phyloP scores from a whole-genome alignment of 228 moss, liverwort and hornwort genomes.

The Sphagnum fallax region DNA sequence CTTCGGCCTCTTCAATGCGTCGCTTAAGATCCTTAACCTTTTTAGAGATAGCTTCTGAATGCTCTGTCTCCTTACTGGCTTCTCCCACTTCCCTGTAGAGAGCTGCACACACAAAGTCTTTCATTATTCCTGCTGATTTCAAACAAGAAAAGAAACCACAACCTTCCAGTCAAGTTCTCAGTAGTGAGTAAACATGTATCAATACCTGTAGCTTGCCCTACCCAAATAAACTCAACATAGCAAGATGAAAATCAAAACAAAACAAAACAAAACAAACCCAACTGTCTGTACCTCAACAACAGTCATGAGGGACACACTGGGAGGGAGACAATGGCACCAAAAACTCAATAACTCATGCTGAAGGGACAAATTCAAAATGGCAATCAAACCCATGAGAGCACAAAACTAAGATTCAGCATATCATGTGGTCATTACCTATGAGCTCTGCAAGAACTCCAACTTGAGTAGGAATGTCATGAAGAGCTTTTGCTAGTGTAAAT shows the following conservation, averaged over 20 bases:
- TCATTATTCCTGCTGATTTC: not conserved
- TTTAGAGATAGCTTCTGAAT: constrained; percentile 63
- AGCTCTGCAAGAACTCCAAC: constrained; percentile 77
- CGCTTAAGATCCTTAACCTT: constrained; percentile 68
- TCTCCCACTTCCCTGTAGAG: constrained; percentile 78
- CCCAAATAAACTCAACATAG: not conserved
- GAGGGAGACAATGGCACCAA: no score
- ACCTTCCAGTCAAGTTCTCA: not conserved
- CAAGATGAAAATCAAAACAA: not conserved
- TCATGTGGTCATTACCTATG: constrained; percentile 31
- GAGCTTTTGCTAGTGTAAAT: constrained; percentile 90
- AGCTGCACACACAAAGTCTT: constrained; percentile 21
- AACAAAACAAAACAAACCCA: not conserved
- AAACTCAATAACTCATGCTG: no score
- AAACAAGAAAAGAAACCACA: not conserved
- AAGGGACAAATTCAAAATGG: no score
- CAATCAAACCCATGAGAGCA: no score
- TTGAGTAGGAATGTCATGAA: constrained; percentile 89
- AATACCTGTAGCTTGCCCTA: not conserved
- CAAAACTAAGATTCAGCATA: no score
- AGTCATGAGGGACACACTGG: no score
- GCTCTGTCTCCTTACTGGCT: constrained; percentile 68
- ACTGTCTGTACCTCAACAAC: no score
- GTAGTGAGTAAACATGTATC: not conserved
- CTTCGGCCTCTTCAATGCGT: constrained; percentile 60